Base-by-base conservation (phyloP, 306 rosid genomes). In the Oemleria cerasiformis region DNA sequence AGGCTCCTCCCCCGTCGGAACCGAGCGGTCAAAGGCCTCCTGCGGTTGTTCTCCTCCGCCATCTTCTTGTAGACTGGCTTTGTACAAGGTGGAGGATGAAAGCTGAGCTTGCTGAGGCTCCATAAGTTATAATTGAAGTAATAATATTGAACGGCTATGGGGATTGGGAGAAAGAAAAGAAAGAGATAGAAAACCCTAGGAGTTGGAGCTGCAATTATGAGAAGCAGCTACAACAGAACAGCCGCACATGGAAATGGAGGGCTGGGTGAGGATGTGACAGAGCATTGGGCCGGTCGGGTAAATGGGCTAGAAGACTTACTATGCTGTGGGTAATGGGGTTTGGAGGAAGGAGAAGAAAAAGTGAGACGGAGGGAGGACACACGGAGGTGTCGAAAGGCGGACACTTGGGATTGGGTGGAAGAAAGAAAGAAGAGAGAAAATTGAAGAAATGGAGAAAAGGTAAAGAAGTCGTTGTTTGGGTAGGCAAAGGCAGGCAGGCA, bases 121-220 rank as follows among this genome's bases (percentile, higher is more conserved):
- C 78, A 40, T 36, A 38, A 45, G 20, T 40, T 2, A 47, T 12
- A 53, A 70, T 3, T 43, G 73, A 19, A 55, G 73, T 1, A 59
- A 34, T 30, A 36, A 19, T 38, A 61, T 17, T 61, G 66, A n/a
- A 59, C 7, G 12, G 55, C 7, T 14, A 15, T 4, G 19, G 20
- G 21, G 43, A 59, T 34, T 59, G 39, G 64, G 16, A 47, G 16
- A 12, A 16, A 17, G 23, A 17, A 30, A n/a, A 34, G 63, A 34
- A 42, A 4, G 47, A 61, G 39, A 41, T 56, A 48, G 40, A 13
- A 77, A 79, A 85, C 84, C 96, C 97, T 88, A 92, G 81, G 54
- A 67, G 38, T 55, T 36, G 62, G 42, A 80, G 71, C 64, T 59
- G 42, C 41, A 50, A 73, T 39, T 63, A 73, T 43, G 72, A 40